Evolutionary conservation across 345 rosid species (phyloP).

Genomic region (Tarenaya hassleriana): DNA sequence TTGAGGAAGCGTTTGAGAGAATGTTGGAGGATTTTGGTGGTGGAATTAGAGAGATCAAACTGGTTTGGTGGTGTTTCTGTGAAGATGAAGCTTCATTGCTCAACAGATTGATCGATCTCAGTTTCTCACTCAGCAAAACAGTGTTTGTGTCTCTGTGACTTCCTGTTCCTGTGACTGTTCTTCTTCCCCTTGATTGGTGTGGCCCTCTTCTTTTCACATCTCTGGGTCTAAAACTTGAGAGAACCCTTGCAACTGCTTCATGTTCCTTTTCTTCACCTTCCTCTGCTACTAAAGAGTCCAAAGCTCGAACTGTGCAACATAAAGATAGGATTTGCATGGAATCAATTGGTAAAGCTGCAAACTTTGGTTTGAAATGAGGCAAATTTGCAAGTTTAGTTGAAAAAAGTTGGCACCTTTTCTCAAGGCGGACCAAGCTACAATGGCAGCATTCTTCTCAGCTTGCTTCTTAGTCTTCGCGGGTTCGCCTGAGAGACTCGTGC

Average conservation of each 20-base stretch:
- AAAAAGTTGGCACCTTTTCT: slow-evolving; percentile 33
- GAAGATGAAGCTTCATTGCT: slow-evolving; percentile 29
- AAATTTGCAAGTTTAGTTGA: slow-evolving; percentile 1
- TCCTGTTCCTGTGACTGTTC: slow-evolving; percentile 24
- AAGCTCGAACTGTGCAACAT: slow-evolving; percentile 38
- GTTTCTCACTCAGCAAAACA: slow-evolving; percentile 30
- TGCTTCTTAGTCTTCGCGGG: slow-evolving; percentile 72
- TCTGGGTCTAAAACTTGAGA: slow-evolving; percentile 46
- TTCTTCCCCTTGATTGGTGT: slow-evolving; percentile 51
- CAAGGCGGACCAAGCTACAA: slow-evolving; percentile 72
- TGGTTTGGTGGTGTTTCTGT: slow-evolving; percentile 26
- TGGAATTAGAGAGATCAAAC: slow-evolving; percentile 46
- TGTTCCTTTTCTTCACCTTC: slow-evolving; percentile 46
- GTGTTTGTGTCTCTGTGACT: slow-evolving; percentile 14
- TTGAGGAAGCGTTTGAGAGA: slow-evolving; percentile 23
- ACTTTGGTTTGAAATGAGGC: neutral
- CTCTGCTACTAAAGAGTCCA: slow-evolving; percentile 31
- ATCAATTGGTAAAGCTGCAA: neutral
- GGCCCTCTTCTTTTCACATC: slow-evolving; percentile 45
- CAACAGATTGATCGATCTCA: slow-evolving; percentile 42
- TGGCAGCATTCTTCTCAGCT: slow-evolving; percentile 79
- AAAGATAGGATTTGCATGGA: slow-evolving; percentile 1
- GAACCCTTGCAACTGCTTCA: slow-evolving; percentile 45
- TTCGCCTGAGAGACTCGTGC: slow-evolving; percentile 55
- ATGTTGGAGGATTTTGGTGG: slow-evolving; percentile 45